phyloP scores from a whole-genome alignment of 495 filamentous ascomycete genomes.

The Aspergillus hancockii region DNA sequence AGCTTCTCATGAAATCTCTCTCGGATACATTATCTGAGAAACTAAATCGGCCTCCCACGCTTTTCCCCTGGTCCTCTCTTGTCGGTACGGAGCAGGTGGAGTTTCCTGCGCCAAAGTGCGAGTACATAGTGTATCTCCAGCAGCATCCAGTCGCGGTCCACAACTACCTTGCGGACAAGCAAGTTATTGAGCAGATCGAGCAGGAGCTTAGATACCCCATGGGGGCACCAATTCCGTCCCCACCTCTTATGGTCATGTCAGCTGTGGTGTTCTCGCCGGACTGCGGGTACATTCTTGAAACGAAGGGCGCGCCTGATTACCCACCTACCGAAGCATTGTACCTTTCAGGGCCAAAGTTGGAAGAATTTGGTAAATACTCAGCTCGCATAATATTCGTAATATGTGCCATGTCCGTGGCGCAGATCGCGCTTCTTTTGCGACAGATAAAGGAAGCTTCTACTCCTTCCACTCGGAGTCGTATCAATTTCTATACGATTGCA shows the following conservation, averaged over 20 bases:
- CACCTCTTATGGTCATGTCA: slow-evolving; percentile 76
- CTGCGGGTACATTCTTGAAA: slow-evolving; percentile 88
- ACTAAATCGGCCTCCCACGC: slow-evolving; percentile 51
- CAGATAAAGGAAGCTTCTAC: slow-evolving; percentile 93
- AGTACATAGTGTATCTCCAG: slow-evolving; percentile 86
- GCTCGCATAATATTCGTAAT: slow-evolving; percentile 69
- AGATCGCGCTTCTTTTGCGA: slow-evolving; percentile 72
- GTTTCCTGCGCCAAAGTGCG: slow-evolving; percentile 74
- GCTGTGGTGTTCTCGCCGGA: slow-evolving; percentile 90
- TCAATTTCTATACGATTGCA: slow-evolving; percentile 85
- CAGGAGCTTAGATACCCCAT: slow-evolving; percentile 82
- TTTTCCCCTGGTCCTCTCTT: slow-evolving; percentile 67
- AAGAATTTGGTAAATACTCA: slow-evolving; percentile 66
- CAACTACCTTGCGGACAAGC: slow-evolving; percentile 32
- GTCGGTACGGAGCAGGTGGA: slow-evolving; percentile 55
- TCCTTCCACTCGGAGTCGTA: slow-evolving; percentile 86
- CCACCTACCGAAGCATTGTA: slow-evolving; percentile 64
- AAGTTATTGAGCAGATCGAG: slow-evolving; percentile 68
- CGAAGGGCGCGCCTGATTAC: slow-evolving; percentile 76
- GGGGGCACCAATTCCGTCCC: slow-evolving; percentile 67
- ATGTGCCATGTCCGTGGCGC: slow-evolving; percentile 61
- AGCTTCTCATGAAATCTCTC: slow-evolving; percentile 70
- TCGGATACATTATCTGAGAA: slow-evolving; percentile 60
- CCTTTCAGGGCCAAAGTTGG: slow-evolving; percentile 75
- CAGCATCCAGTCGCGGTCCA: slow-evolving; percentile 60